Base-by-base conservation (phyloP, 2,329 filamentous ascomycete genomes). In the Calonectria honghensis region DNA sequence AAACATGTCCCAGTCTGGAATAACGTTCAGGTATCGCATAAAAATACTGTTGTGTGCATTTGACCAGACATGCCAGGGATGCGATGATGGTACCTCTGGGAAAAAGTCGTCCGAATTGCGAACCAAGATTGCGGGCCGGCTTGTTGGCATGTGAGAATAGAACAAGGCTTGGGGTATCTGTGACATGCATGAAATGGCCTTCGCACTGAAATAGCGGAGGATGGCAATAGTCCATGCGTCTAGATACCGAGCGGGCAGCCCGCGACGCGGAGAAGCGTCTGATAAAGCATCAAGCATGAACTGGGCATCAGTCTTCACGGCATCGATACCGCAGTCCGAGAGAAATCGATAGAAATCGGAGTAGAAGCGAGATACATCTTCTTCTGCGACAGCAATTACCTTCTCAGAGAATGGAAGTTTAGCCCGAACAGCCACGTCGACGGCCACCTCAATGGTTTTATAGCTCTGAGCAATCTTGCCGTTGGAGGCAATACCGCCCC, bases 61-160 rank as follows among this genome's bases (percentile, higher is more conserved):
- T 76, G 94, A 92, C 88, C 97, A 99, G 45, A 98, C 90, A 84
- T 99, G 97, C 96, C 97, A 99, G 0, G 96, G 91, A 76, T 99
- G 97, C 9, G 94, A 95, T 0, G 92, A 90, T 0, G 93, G 91
- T 5, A 96, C 90, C 57, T 96, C 91, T 0, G 97, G 97, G 84
- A 97, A 98, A 88, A 96, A 99, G 85, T 98, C 94, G 76, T 93
- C 96, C 0, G 95, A 97, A 85, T 97, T 98, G 61, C 97, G 94
- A 24, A 96, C 90, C 0, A 96, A 88, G 31, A 97, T 89, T 0
- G 91, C 88, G 0, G 95, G 94, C 65, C 92, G 92, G 82, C 94
- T 95, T n/a, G 89, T 91, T 1, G 94, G 94, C 31, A 98, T 87
- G 79, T 97, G 95, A 1, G 93, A 94, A 82, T 96, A 92, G 85